Percentiles rank a stretch among this genome's conserved stretches.
Evolutionary conservation across 257 asterid species (phyloP).

Genomic region (Salvia hispanica): DNA sequence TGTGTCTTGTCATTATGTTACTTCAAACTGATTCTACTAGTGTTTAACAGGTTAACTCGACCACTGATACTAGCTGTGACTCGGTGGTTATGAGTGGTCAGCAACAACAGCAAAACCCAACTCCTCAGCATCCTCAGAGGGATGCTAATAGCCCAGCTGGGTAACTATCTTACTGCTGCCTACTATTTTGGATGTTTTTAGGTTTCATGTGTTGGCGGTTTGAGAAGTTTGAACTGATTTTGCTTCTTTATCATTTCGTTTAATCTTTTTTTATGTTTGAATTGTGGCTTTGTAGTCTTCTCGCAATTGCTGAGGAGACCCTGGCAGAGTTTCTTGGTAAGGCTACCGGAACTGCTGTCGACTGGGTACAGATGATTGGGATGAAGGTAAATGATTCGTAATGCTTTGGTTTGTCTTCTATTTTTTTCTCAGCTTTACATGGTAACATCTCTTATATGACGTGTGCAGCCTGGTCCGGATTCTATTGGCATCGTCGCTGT

Average conservation of each 20-base stretch:
- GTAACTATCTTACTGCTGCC: conserved; percentile 39
- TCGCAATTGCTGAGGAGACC: conserved; percentile 98
- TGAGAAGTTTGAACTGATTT: background rate
- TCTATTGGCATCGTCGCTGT: conserved; percentile 97
- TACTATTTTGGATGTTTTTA: background rate
- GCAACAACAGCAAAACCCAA: conserved; percentile 80
- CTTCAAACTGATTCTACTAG: background rate
- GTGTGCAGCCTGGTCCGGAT: conserved; percentile 99
- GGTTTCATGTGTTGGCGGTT: background rate
- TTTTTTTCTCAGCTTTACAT: background rate
- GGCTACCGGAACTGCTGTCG: conserved; percentile 99
- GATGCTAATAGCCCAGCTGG: conserved; percentile 99
- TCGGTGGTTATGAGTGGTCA: conserved; percentile 94
- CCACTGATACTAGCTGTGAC: conserved; percentile 94
- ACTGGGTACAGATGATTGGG: conserved; percentile 99
- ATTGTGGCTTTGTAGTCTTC: conserved; percentile 55
- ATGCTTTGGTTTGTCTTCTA: background rate
- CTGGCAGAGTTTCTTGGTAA: conserved; percentile 97
- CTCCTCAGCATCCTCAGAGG: conserved; percentile 79
- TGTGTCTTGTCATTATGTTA: background rate
- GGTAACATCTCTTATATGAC: background rate
- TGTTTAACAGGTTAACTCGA: conserved; percentile 59
- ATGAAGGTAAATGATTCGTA: conserved; percentile 68
- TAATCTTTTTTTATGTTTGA: background rate
- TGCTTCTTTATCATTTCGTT: background rate